Evolutionary conservation across 306 rosid genomes (phyloP).

Genomic region (Casuarina equisetifolia): DNA sequence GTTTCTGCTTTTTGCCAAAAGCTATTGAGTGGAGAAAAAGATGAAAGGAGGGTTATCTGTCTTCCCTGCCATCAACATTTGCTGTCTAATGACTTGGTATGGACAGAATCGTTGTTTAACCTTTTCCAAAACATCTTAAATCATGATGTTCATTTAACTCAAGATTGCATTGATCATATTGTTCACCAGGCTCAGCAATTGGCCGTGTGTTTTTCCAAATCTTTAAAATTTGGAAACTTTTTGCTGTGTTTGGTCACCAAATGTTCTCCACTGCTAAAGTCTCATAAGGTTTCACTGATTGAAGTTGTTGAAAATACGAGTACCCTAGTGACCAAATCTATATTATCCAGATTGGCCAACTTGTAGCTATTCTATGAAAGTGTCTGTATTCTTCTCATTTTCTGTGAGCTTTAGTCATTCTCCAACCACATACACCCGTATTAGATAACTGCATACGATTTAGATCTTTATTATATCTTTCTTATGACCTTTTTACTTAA

Average conservation of each 20-base stretch:
- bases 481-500: neutral
- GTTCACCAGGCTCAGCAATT: slow-evolving; percentile 34
- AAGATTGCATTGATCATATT: slow-evolving; percentile 39
- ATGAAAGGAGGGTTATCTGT: slow-evolving; percentile 37
- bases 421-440: neutral
- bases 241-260: slow-evolving; percentile 38
- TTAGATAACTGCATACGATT: neutral
- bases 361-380: slow-evolving; percentile 23
- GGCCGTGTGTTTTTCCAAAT: slow-evolving; percentile 30
- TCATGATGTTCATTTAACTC: slow-evolving; percentile 36
- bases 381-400: slow-evolving; percentile 5
- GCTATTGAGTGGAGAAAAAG: slow-evolving; percentile 34
- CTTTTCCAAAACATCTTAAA: slow-evolving; percentile 38
- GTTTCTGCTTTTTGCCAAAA: slow-evolving; percentile 44
- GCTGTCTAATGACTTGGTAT: slow-evolving; percentile 37
- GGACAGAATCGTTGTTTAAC: slow-evolving; percentile 44
- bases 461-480: neutral
- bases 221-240: slow-evolving; percentile 44
- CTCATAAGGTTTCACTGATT: slow-evolving; percentile 34
- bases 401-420: neutral
- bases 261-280: slow-evolving; percentile 36
- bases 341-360: slow-evolving; percentile 31
- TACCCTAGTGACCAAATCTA: slow-evolving; percentile 36
- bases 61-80: slow-evolving; percentile 36
- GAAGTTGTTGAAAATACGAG: slow-evolving; percentile 31